Conservation (phyloP, 2,329 filamentous ascomycete genomes). For the Gremmenia infestans region DNA sequence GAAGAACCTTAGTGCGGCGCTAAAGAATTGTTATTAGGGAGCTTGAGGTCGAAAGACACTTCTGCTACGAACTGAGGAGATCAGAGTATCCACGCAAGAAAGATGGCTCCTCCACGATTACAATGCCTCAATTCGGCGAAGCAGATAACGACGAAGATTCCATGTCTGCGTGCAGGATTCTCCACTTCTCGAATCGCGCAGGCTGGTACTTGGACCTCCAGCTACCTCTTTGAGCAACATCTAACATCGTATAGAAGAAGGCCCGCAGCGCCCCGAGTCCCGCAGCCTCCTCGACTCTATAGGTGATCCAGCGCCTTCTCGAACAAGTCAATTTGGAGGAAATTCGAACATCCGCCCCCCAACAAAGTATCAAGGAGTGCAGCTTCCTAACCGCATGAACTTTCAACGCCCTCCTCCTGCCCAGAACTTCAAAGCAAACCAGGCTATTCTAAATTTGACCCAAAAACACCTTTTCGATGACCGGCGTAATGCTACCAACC, state of each 20-base stretch:
- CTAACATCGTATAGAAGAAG: slow-evolving; percentile 9
- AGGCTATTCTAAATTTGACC: neutral
- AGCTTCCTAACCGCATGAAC: neutral
- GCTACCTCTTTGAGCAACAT: neutral
- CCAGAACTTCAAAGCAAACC: neutral
- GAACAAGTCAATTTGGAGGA: neutral
- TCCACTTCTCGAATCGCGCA: slow-evolving; percentile 21
- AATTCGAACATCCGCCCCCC: neutral
- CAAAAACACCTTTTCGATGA: neutral
- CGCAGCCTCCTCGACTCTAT: slow-evolving; percentile 7
- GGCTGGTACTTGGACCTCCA: slow-evolving; percentile 20
- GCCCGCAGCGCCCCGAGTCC: slow-evolving; percentile 1
- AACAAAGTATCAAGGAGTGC: neutral
- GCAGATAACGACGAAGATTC: slow-evolving; percentile 8
- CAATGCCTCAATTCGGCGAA: slow-evolving; percentile 26
- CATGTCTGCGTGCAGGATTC: slow-evolving; percentile 18
- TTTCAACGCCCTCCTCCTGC: neutral
- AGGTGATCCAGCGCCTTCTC: neutral
- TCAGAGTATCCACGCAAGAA: neutral
- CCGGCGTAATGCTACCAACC: neutral
- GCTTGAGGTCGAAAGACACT: slow-evolving; percentile 1
- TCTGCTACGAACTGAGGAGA: neutral
- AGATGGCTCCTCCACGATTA: slow-evolving; percentile 26
- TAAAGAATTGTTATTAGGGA: slow-evolving; percentile 9
- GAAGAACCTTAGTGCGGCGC: slow-evolving; percentile 16